Conservation (phyloP, 2,329 filamentous ascomycete genomes). For the Nakataea oryzae region DNA sequence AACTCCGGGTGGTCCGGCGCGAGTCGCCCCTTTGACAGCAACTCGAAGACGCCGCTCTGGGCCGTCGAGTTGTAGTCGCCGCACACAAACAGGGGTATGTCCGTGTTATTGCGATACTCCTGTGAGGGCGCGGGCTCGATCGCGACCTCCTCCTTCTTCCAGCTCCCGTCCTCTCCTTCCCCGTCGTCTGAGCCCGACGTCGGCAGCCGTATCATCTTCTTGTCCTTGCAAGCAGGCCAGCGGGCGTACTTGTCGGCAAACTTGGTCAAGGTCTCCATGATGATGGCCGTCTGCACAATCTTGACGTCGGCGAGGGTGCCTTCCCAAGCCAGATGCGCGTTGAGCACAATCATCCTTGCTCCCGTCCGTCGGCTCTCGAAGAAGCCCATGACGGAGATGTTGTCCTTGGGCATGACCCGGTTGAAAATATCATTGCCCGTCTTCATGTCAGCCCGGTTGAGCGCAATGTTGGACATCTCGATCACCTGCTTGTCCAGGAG, state of each 20-base stretch:
- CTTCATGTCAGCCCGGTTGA: conserved; percentile 94
- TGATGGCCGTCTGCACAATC: conserved; percentile 85
- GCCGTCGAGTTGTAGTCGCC: conserved; percentile 92
- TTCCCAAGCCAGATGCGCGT: conserved; percentile 94
- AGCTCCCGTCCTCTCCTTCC: conserved; percentile 11
- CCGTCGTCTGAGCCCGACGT: conserved; percentile 22
- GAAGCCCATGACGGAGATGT: conserved; percentile 87
- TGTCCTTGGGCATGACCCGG: conserved; percentile 95
- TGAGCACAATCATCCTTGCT: conserved; percentile 84
- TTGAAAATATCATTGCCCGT: conserved; percentile 97
- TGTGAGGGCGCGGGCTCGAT: conserved; percentile 60
- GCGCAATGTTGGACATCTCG: conserved; percentile 83
- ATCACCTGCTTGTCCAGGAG: conserved; percentile 89
- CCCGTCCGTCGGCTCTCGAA: conserved; percentile 87
- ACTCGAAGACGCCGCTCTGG: conserved; percentile 82
- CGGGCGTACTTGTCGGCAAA: conserved; percentile 73
- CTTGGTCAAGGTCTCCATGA: conserved; percentile 87
- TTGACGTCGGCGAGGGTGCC: conserved; percentile 87
- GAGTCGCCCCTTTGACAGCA: conserved; percentile 73
- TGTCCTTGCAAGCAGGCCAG: conserved; percentile 66
- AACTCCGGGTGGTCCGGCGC: conserved; percentile 73
- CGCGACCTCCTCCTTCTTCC: background rate
- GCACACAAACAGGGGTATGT: conserved; percentile 84
- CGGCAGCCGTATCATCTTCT: conserved; percentile 45
- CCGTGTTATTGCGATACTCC: conserved; percentile 75